Evolutionary conservation across 345 rosid species (phyloP), one percentile per base, ranked within the genome.

Genomic region (Citrus sinensis): DNA sequence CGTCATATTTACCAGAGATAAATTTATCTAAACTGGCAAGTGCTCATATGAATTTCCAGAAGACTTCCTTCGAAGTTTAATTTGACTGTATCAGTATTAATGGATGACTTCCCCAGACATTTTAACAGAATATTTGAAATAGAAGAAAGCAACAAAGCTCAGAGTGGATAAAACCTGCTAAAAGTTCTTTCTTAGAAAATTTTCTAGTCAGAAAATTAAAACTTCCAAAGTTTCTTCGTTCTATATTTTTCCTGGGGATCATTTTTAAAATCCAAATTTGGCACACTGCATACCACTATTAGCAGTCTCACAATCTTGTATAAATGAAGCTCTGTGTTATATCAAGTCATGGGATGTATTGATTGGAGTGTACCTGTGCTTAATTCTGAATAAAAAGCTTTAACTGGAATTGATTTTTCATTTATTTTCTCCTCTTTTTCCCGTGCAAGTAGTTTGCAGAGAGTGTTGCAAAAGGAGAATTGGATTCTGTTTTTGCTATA

Each of bases 401-500:
- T 2, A 9, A 40, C 46, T 9, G 46, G 10, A 9, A 40, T 40
- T 40, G 46, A 40, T 40, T 40, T 40, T 40, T 40, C 46, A 40
- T 8, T 24, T 22, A 30, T 40, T 4, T 71, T 4, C 2, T 75
- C 74, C 35, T 13, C 7, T 80, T 9, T 9, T 3, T 67, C 70
- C 40, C 39, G 58, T 40, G 70, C 5, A 93, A 91, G 77, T 39
- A 2, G 2, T 2, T 39, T 39, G 11, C 42, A 8, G 42, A 8
- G 42, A 88, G 83, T 85, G 97, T 94, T 81, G 97, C 99, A 39
- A 87, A 83, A 80, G 94, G 97, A 67, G 97, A 96, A 74, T 59
- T 94, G 83, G 81, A 90, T 80, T 88, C 92, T 84, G 97, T 89
- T 39, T 95, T 89, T 80, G 97, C 98, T 59, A 84, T 96, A 82